Percentiles rank a stretch among this genome's conserved stretches.
These are phyloP conservation scores for Colletotrichum simmondsii DNA, from an alignment of 2,329 filamentous ascomycete species.

Conservation along the genomic window DNA sequence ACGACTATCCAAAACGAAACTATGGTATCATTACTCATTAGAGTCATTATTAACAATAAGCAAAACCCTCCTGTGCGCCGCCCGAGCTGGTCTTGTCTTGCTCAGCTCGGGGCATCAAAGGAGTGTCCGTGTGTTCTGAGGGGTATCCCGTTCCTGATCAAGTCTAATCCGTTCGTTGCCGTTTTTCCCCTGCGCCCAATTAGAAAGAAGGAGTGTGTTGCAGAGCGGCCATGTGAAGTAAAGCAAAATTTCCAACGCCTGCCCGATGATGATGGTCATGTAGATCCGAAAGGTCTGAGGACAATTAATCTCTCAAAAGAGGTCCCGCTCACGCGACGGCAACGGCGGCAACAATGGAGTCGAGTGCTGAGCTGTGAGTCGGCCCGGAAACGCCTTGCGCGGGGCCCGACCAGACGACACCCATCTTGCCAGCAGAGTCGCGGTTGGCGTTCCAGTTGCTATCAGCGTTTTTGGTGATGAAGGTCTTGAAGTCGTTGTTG, in stretches of 20 bases:
- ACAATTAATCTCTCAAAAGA: background rate
- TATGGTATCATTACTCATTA: constrained; percentile 36
- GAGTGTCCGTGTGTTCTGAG: constrained; percentile 18
- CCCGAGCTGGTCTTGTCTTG: constrained; percentile 6
- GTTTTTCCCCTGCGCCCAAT: constrained; percentile 16
- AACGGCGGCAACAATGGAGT: constrained; percentile 72
- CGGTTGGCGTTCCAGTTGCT: constrained; percentile 73
- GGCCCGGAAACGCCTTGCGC: constrained; percentile 62
- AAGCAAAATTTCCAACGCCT: constrained; percentile 4
- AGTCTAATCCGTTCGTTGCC: constrained; percentile 22
- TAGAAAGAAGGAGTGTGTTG: background rate
- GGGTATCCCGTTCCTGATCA: constrained; percentile 26
- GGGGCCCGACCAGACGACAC: constrained; percentile 74
- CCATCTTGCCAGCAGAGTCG: constrained; percentile 61
- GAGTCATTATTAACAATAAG: constrained; percentile 33
- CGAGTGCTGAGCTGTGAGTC: constrained; percentile 74
- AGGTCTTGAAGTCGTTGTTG: constrained; percentile 59
- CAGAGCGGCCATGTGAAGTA: background rate
- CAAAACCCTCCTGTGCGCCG: constrained; percentile 1
- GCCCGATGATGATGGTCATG: constrained; percentile 3
- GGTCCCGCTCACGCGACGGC: constrained; percentile 44
- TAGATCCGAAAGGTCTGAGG: background rate
- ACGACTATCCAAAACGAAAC: background rate
- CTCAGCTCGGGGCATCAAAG: constrained; percentile 5
- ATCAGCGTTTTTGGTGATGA: constrained; percentile 71